A percentile compares a stretch with the other conserved stretches of the same genome.
Evolutionary conservation across 495 filamentous ascomycete species (phyloP).

Genomic region (Hypoxylon fuscum): DNA sequence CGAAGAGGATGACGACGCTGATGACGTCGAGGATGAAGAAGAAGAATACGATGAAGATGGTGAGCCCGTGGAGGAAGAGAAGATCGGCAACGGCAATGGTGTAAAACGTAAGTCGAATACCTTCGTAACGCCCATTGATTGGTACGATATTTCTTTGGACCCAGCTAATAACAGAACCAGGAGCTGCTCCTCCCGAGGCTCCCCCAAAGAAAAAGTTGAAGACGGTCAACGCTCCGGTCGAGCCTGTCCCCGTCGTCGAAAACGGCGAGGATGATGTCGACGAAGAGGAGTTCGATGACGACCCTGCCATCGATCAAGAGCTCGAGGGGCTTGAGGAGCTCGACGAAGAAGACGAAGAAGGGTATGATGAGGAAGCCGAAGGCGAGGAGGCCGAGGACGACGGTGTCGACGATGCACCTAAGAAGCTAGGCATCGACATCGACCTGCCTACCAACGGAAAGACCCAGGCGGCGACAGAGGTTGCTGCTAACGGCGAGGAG

Average conservation of each 20-base stretch:
- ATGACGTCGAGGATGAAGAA: conserved; percentile 54
- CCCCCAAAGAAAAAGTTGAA: conserved; percentile 61
- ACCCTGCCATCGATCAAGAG: conserved; percentile 41
- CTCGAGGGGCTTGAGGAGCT: conserved; percentile 42
- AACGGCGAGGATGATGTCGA: conserved; percentile 46
- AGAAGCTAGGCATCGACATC: conserved; percentile 48
- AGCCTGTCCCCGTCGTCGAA: conserved; percentile 39
- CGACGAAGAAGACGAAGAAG: conserved; percentile 49
- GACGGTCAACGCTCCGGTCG: conserved; percentile 44
- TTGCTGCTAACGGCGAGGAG: conserved; percentile 33
- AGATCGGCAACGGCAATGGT: conserved; percentile 33
- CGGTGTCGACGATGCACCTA: conserved; percentile 43
- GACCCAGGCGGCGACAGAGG: conserved; percentile 38
- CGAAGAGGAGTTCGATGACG: conserved; percentile 47
- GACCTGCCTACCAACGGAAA: conserved; percentile 48
- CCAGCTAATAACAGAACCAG: conserved; percentile 32
- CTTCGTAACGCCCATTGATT: not conserved
- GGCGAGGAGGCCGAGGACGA: conserved; percentile 50
- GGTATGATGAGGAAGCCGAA: conserved; percentile 47
- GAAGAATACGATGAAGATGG: conserved; percentile 45
- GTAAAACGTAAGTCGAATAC: conserved; percentile 40
- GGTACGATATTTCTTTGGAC: not conserved
- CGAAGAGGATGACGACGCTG: conserved; percentile 49
- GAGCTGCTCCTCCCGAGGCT: conserved; percentile 43
- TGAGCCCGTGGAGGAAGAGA: conserved; percentile 39